Evolutionary conservation across 768 basidiomycete genomes (phyloP).

Genomic region (Rhizopogon sp.): DNA sequence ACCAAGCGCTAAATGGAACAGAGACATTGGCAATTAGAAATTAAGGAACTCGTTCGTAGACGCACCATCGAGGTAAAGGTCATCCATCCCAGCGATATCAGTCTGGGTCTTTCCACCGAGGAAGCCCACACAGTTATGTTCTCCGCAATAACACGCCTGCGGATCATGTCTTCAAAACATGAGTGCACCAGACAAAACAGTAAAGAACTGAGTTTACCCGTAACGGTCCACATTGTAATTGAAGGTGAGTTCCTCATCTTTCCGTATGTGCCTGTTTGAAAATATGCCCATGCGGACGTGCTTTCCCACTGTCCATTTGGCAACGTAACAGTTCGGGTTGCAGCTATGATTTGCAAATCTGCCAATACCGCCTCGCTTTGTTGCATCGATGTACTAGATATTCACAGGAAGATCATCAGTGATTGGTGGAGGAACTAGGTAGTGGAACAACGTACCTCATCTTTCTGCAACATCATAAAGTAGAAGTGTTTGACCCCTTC

Average conservation of each 20-base stretch:
- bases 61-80: constrained; percentile 87
- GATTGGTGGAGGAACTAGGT: neutral
- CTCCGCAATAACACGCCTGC: constrained; percentile 93
- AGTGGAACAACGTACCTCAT: constrained; percentile 62
- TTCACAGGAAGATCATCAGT: neutral
- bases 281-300: constrained; percentile 98
- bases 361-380: constrained; percentile 93
- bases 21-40: neutral
- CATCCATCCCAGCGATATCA: constrained; percentile 91
- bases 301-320: constrained; percentile 92
- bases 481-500: constrained; percentile 97
- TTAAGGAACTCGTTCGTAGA: neutral
- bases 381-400: constrained; percentile 93
- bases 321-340: constrained; percentile 95
- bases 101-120: constrained; percentile 99
- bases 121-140: constrained; percentile 90
- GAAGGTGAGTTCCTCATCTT: constrained; percentile 90
- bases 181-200: neutral
- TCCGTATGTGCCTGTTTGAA: constrained; percentile 72
- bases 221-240: constrained; percentile 99
- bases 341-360: constrained; percentile 99
- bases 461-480: constrained; percentile 99
- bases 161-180: constrained; percentile 75
- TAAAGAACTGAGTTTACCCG: constrained; percentile 53
- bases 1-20: constrained; percentile 63